These are phyloP conservation scores for Stemphylium lycopersici DNA, from an alignment of 2,329 filamentous ascomycete genomes.

Conservation along the genomic window DNA sequence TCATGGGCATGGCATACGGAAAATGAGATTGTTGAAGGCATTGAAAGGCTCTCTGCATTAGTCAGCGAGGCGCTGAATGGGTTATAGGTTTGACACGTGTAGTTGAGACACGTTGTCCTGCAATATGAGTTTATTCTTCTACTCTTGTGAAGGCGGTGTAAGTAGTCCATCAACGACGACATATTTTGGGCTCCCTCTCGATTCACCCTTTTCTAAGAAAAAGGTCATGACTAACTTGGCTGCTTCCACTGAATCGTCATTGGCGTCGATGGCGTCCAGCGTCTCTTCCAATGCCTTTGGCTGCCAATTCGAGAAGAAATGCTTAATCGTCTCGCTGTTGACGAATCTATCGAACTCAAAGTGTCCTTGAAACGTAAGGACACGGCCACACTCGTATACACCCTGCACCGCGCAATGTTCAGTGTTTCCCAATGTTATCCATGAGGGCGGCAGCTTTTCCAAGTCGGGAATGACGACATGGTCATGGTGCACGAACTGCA, in stretches of 20 bases:
- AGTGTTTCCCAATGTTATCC: conserved; percentile 32
- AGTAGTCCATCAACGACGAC: conserved; percentile 21
- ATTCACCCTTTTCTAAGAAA: conserved; percentile 26
- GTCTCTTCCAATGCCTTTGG: conserved; percentile 23
- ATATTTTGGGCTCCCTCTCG: neutral
- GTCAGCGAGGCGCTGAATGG: too few relatives aligned
- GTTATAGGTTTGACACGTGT: too few relatives aligned
- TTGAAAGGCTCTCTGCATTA: too few relatives aligned
- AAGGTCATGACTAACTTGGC: conserved; percentile 46
- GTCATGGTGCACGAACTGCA: conserved; percentile 52
- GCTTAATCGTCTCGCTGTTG: conserved; percentile 48
- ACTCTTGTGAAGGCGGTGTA: conserved; percentile 10
- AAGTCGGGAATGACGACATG: conserved; percentile 31
- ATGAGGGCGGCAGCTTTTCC: conserved; percentile 22
- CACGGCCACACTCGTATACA: conserved; percentile 45
- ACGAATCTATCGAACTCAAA: conserved; percentile 54
- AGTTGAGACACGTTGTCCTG: too few relatives aligned
- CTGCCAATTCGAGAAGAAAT: conserved; percentile 42
- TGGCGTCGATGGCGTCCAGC: conserved; percentile 27
- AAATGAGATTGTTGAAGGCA: too few relatives aligned
- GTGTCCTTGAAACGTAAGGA: conserved; percentile 53
- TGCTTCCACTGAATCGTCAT: conserved; percentile 38
- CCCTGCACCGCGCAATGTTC: conserved; percentile 50
- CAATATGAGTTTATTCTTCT: too few relatives aligned
- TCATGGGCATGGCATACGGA: too few relatives aligned